Evolutionary conservation across 2,329 filamentous ascomycete species (phyloP).

Genomic region (Chrysoporthe austroafricana): DNA sequence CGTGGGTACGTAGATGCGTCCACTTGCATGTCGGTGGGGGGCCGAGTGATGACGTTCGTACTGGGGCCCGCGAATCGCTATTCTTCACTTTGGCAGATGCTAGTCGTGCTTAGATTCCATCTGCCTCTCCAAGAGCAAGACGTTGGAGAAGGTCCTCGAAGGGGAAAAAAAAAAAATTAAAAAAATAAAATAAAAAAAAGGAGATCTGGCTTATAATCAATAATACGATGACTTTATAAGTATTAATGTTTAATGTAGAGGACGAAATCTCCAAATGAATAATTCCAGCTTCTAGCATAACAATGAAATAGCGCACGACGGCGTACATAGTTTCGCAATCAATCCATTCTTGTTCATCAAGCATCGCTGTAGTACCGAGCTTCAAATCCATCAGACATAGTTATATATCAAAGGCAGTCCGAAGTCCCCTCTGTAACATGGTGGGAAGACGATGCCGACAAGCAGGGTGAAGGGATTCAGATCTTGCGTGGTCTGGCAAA

Average conservation of each 20-base stretch:
- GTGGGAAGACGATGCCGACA: not conserved
- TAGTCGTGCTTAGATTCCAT: not conserved
- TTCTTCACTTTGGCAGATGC: not conserved
- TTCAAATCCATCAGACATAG: no score
- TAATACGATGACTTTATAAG: no score
- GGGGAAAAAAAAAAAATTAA: no score
- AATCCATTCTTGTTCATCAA: no score
- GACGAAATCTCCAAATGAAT: no score
- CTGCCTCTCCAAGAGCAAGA: not conserved
- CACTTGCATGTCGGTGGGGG: not conserved
- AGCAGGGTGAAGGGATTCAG: not conserved
- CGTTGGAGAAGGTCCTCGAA: not conserved
- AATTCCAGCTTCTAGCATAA: no score
- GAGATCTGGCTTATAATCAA: no score
- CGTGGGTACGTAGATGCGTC: not conserved
- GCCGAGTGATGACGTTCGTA: not conserved
- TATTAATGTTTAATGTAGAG: no score
- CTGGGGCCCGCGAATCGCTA: not conserved
- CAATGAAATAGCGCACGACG: no score
- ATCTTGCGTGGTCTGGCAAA: not conserved
- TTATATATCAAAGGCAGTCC: not conserved
- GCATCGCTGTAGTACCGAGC: no score
- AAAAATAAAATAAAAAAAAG: no score
- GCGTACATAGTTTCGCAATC: no score
- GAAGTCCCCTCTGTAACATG: not conserved